Evolutionary conservation across 2,329 filamentous ascomycete species (phyloP), one percentile per base, ranked within the genome.

Genomic region (Coccinonectria pachysandricola): DNA sequence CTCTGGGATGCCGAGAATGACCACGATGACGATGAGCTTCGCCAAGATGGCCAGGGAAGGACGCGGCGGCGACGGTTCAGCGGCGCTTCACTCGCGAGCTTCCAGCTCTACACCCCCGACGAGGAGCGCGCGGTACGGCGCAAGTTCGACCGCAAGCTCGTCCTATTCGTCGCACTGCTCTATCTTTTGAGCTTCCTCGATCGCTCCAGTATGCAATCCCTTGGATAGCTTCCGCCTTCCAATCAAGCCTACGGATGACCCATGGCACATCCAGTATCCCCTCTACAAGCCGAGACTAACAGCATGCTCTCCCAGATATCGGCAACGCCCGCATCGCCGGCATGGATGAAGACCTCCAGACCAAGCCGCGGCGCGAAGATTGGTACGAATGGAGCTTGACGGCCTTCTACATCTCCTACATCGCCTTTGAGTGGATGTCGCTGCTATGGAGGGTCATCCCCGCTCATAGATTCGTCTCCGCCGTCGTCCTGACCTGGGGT

Each of bases 151-250:
- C 65, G 72, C 30, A 72, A 68, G 37, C 65, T 95, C 27, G 83
- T 93, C 5, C 52, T 82, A 1, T 92, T 94, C 49, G 68, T 94
- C 37, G 80, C 83, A 8, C 51, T 88, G 32, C 64, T 94, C 8
- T 95, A 91, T 50, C 70, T 92, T 64, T 62, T 94, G 35, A 80
- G 77, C 36, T 94, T 93, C 49, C 57, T 94, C 39, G 86, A 94
- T 53, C 69, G 86, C 39, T 87, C 82, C 11, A 93, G 83, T 86
- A 61, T 36, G 66, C 59, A n/a, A 5, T 13, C 15, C 22, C 21
- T 10, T 15, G n/a, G n/a, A n/a, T n/a, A n/a, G n/a, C n/a, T n/a
- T n/a, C n/a, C n/a, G n/a, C n/a, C n/a, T n/a, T n/a, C n/a, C n/a
- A 8, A 5, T 13, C 8, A 9, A 5, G 19, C 12, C 12, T n/a